These are phyloP conservation scores for Paraleonurus japonicus DNA, from an alignment of 257 asterid genomes.

Conservation along the genomic window DNA sequence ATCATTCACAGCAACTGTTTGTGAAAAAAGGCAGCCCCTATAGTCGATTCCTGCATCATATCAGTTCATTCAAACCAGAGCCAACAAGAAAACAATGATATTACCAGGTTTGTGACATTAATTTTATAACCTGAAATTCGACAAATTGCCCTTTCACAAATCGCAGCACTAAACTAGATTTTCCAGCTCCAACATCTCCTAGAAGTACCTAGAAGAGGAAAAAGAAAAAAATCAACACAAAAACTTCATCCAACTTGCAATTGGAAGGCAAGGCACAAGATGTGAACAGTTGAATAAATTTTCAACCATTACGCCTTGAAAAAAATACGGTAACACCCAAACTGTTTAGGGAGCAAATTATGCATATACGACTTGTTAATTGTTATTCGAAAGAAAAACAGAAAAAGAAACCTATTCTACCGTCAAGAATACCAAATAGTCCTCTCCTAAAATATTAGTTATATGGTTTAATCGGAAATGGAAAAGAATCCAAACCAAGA, in stretches of 20 bases:
- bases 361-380: not conserved
- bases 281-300: not conserved
- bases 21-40: slow-evolving; percentile 92
- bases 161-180: slow-evolving; percentile 79
- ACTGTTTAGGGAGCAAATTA: not conserved
- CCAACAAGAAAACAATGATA: not conserved
- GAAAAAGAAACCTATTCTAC: not conserved
- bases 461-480: not conserved
- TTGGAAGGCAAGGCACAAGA: not conserved
- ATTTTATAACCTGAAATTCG: slow-evolving; percentile 68
- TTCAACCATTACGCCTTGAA: not conserved
- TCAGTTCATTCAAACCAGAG: slow-evolving; percentile 15
- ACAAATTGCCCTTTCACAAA: slow-evolving; percentile 84
- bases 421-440: not conserved
- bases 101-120: not conserved
- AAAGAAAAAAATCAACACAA: not conserved
- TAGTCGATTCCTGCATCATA: slow-evolving; percentile 71
- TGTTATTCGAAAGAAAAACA: not conserved
- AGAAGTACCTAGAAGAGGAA: slow-evolving; percentile 68
- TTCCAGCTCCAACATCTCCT: slow-evolving; percentile 93
- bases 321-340: slow-evolving; percentile 3
- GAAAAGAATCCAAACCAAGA: not conserved
- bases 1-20: slow-evolving; percentile 76
- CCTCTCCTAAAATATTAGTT: not conserved
- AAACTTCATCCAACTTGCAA: slow-evolving; percentile 17